Base-by-base conservation (phyloP, 83 land plant genomes). In the Diphasiastrum complanatum region DNA sequence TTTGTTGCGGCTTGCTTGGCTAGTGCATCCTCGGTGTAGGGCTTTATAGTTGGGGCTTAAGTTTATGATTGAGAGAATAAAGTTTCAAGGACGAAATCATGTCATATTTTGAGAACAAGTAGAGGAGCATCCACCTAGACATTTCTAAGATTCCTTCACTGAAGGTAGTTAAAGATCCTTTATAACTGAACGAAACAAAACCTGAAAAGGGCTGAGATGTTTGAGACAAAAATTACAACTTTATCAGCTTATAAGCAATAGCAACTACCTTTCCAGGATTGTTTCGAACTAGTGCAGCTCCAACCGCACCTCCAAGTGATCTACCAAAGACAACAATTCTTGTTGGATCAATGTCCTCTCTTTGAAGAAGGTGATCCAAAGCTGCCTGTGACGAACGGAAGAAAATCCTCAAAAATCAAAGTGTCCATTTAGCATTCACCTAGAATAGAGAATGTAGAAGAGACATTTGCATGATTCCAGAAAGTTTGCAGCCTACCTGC, bases 221-320 rank as follows among this genome's bases (percentile, higher is more conserved):
- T 33, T 3, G 35, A 55, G 20, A 4, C 2, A 16, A 5, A 23
- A 33, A 32, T 30, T 18, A 5, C 12, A 45, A 34, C 6, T 38
- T 38, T 14, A 38, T 38, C 41, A 38, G 14, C 11, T 14, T 14
- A 38, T 6, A 38, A 38, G 41, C 41, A 6, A 38, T 38, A 6
- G 14, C 5, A 54, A n/a, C 30, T 51, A 89, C 99, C 86, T 95
- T 95, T 41, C 85, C 96, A 35, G 96, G 92, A 64, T 95, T 95
- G 51, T 86, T 82, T 62, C 68, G 79, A 18, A 87, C 80, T 65
- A 95, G 83, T 12, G 77, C 82, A 40, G 96, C 63, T 40, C 92
- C 99, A 70, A 95, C 99, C 19, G 96, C 99, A 67, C 99, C 99
- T 25, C 99, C 99, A 51, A 95, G 79, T 25, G 99, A 95, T 64